Conservation (phyloP, 1,284 basidiomycete species). For the Ustilago bromivora region DNA sequence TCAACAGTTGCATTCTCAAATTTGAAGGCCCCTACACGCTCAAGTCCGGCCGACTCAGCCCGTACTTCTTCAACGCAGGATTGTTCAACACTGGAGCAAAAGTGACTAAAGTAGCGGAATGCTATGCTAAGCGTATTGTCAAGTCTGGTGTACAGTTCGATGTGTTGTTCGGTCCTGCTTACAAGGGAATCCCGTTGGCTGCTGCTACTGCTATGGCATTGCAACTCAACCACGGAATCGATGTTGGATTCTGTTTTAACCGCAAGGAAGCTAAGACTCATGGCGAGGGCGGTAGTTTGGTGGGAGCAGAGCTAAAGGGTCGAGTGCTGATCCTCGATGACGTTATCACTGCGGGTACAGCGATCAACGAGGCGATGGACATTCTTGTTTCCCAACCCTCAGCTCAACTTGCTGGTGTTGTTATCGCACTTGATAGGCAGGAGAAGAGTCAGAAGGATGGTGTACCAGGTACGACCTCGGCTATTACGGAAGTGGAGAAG, state of each 20-base stretch:
- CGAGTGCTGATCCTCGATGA: conserved; percentile 87
- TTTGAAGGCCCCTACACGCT: conserved; percentile 68
- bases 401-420: conserved; percentile 80
- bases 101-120: conserved; percentile 82
- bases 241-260: conserved; percentile 89
- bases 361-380: conserved; percentile 67
- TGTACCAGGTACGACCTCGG: conserved; percentile 36
- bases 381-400: conserved; percentile 56
- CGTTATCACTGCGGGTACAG: conserved; percentile 88
- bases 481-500: conserved; percentile 80
- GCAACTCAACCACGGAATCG: conserved; percentile 75
- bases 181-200: conserved; percentile 96
- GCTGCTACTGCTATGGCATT: conserved; percentile 86
- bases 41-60: conserved; percentile 92
- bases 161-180: conserved; percentile 94
- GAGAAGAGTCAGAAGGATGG: conserved; percentile 79
- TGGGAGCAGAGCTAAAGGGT: conserved; percentile 84
- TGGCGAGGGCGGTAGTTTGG: conserved; percentile 93
- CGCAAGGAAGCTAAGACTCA: conserved; percentile 96
- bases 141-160: conserved; percentile 75
- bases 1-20: conserved; percentile 61
- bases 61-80: conserved; percentile 97
- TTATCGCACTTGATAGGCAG: conserved; percentile 89
- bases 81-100: conserved; percentile 83
- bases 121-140: conserved; percentile 85